Evolutionary conservation across 208 protist species (phyloP), one percentile per base, ranked within the genome.

Genomic region (Eutreptiella sp.): DNA sequence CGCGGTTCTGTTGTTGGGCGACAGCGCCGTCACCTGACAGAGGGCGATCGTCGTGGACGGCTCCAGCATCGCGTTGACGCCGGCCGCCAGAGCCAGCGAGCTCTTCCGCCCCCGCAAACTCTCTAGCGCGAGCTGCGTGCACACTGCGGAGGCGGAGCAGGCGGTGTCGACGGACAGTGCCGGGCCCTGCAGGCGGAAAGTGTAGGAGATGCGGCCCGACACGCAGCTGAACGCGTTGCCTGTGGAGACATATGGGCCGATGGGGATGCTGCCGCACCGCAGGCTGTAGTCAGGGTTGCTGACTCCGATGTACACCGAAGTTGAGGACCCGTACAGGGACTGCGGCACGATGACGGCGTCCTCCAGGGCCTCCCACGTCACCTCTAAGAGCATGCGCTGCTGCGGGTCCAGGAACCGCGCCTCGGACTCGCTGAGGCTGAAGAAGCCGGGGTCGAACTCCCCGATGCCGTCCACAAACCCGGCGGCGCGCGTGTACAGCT

Each of bases 131-230:
- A 79, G 32, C 54, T 89, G 68, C 11, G 78, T 16, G 4, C 81
- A 79, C 4, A 81, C 73, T 1, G 88, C 64, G 5, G 84, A 77
- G 0, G 70, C 72, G 5, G 76, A 83, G 60, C 84, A 90, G 9
- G 84, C 84, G 4, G 83, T 87, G 57, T 90, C 84, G 9, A 83
- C 19, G 11, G 66, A 62, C 23, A 87, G 7, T n/a, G 59, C 69
- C 7, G 81, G 73, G 0, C 84, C 84, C 9, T 50, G 46, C 16
- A 85, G 68, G 52, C 78, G 77, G 38, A 73, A 71, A 14, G 35
- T 27, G 53, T 75, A 83, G 1, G 81, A 76, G 2, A 90, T 24
- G 4, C 84, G 43, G 33, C 68, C 67, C 29, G 50, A 24, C 14
- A 33, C 50, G n/a, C 33, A 53, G 11, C 11, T 42, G 31, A 57